These are phyloP conservation scores for Ganoderma leucocontextum DNA, from an alignment of 1,284 basidiomycete species.

Conservation along the genomic window DNA sequence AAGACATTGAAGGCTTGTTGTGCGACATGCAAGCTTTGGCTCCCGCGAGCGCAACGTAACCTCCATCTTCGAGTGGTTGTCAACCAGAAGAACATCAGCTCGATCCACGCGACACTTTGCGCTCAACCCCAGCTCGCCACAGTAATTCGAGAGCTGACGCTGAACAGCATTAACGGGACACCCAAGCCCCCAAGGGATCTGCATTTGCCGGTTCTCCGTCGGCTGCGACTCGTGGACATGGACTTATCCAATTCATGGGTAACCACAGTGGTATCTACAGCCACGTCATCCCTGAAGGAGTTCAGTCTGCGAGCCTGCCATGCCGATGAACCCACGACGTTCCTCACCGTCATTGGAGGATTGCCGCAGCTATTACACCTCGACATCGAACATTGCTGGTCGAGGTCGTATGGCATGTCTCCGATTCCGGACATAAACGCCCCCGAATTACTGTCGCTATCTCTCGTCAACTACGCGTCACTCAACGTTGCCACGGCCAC, in stretches of 20 bases:
- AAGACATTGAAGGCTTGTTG: conserved; percentile 29
- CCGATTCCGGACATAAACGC: neutral
- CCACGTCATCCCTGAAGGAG: conserved; percentile 9
- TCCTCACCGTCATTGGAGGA: neutral
- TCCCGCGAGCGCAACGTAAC: conserved; percentile 27
- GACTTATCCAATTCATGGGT: conserved; percentile 12
- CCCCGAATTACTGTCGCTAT: conserved; percentile 13
- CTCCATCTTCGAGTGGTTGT: conserved; percentile 26
- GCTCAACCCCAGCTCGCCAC: conserved; percentile 26
- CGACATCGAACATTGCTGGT: conserved; percentile 14
- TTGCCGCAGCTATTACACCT: conserved; percentile 16
- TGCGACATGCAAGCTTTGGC: conserved; percentile 29
- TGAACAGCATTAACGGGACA: conserved; percentile 3
- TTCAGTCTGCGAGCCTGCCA: conserved; percentile 12
- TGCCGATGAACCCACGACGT: conserved; percentile 6
- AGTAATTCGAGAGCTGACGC: conserved; percentile 23
- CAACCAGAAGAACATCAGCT: conserved; percentile 6
- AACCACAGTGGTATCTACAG: neutral
- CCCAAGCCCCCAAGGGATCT: neutral
- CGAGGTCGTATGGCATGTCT: neutral
- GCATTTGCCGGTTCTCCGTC: conserved; percentile 3
- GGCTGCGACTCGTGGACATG: conserved; percentile 17
- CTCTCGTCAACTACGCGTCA: conserved; percentile 4
- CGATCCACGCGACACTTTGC: conserved; percentile 19
- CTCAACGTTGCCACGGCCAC: neutral